Evolutionary conservation across 2,329 filamentous ascomycete genomes (phyloP), one percentile per base, ranked within the genome.

Genomic region (Paecilomyces dactylethromorphus): DNA sequence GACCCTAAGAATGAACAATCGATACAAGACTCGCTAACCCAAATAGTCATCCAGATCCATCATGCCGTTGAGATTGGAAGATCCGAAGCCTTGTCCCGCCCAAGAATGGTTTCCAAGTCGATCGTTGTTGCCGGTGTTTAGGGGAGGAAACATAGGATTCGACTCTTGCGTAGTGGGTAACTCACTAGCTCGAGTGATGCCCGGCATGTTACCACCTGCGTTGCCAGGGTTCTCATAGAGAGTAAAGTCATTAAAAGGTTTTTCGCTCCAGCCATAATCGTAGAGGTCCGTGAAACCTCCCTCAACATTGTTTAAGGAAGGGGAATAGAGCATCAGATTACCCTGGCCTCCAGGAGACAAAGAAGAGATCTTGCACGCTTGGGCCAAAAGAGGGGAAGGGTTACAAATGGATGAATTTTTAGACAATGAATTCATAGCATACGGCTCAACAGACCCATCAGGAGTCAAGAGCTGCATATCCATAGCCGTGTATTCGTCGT

Each of bases 321-420:
- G 68, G 1, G 69, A 68, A 55, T 68, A 72, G 12, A 72, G 62
- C 67, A 69, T 70, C 10, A 68, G 35, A 31, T 68, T 67, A 8
- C 64, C 67, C 57, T 70, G 69, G 1, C 64, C 68, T 10, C 60
- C 60, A 4, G 68, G 66, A 3, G 69, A 69, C 11, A 71, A 60
- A 33, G 63, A 66, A 5, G 64, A 51, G 29, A 65, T 53, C 33
- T 66, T 66, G 21, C 33, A 29, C 2, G 60, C 57, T 13, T 59
- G 55, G 15, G 58, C 21, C 7, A 51, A 60, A 13, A 62, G 58
- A 24, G 62, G 56, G 29, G 63, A 59, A 26, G 62, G 51, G 3
- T 59, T 52, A 49, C 63, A 64, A 22, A 65, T 62, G 4, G 58
- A 60, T 31, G 59, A 61, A 50, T 64, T 64, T 21, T 59, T 58